Conservation (phyloP, 768 basidiomycete species). For the Mycena filopes region DNA sequence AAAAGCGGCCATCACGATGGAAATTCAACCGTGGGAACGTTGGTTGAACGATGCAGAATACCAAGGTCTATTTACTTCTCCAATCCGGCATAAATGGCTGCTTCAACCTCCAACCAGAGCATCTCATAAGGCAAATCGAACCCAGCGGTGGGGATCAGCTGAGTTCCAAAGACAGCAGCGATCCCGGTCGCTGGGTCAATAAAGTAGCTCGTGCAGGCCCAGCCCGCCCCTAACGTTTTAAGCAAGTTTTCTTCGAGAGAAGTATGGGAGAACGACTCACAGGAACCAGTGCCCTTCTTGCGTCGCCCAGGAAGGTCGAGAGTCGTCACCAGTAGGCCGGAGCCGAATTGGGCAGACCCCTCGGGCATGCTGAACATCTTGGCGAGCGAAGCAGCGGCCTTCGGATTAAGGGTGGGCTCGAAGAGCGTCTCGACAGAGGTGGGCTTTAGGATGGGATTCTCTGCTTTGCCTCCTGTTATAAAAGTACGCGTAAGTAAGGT, state of each 20-base stretch:
- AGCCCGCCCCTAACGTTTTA: conserved; percentile 43
- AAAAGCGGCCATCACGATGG: no score
- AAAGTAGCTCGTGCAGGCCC: conserved; percentile 47
- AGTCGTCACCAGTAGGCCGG: conserved; percentile 41
- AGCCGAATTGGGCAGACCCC: conserved; percentile 42
- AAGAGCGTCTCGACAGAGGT: conserved; percentile 41
- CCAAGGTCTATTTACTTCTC: no score
- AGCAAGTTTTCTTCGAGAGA: no score
- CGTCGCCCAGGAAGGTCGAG: conserved; percentile 41
- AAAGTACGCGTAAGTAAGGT: no score
- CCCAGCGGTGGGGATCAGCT: conserved; percentile 31
- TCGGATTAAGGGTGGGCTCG: conserved; percentile 38
- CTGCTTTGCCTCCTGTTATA: conserved; percentile 39
- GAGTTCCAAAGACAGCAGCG: conserved; percentile 47
- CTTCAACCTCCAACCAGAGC: conserved; percentile 40
- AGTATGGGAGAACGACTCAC: no score
- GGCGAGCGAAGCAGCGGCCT: conserved; percentile 27
- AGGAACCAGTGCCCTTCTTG: conserved; percentile 44
- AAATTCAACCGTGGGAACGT: no score
- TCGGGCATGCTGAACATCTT: conserved; percentile 35
- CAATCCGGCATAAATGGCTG: conserved; percentile 40
- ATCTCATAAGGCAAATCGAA: conserved; percentile 7
- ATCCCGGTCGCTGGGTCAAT: conserved; percentile 49
- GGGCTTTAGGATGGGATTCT: conserved; percentile 34
- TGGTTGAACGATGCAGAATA: no score